Evolutionary conservation across 495 filamentous ascomycete genomes (phyloP), one percentile per base, ranked within the genome.

Genomic region (Talaromyces trachyspermus): DNA sequence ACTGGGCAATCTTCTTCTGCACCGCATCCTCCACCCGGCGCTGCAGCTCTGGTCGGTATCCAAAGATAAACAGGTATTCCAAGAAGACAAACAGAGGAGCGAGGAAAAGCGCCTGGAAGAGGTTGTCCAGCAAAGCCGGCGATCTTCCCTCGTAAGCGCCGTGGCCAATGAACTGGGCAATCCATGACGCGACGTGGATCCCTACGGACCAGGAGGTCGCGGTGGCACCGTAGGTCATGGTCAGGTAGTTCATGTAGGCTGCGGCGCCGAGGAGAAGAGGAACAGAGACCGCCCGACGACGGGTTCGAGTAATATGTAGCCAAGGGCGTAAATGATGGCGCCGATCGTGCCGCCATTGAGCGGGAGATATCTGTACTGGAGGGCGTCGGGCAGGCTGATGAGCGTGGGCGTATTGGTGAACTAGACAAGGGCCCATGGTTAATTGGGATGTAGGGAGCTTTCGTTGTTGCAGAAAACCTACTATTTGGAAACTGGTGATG

Each of bases 41-140:
- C 67, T 87, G 86, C 58, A 98, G 67, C 60, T 91, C 90, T 0
- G 85, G 85, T 19, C 92, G 77, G 65, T 97, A 98, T 5, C 92
- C 92, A 45, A 91, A 80, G 57, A 74, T 81, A 69, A 98, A 98
- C 18, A 98, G 69, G 14, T 95, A 68, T 71, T 98, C 91, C 60
- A 98, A 84, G 86, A 91, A 98, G 24, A 97, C 89, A 57, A 98
- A 98, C 53, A 98, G 80, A n/a, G 92, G 92, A 0, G 92, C 92
- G n/a, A 97, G 75, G 49, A 98, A 83, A 45, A 95, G 58, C 19
- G 92, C 89, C 63, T 96, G 91, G 19, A 90, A 74, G 26, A 96
- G 64, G 57, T 95, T 97, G 64, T 96, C 91, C 52, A 96, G 65
- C 49, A 95, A 57, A 10, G 91, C 91, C 9, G 92, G 92, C 2